Evolutionary conservation across 2,329 filamentous ascomycete genomes (phyloP).

Genomic region (Fusarium clavum): DNA sequence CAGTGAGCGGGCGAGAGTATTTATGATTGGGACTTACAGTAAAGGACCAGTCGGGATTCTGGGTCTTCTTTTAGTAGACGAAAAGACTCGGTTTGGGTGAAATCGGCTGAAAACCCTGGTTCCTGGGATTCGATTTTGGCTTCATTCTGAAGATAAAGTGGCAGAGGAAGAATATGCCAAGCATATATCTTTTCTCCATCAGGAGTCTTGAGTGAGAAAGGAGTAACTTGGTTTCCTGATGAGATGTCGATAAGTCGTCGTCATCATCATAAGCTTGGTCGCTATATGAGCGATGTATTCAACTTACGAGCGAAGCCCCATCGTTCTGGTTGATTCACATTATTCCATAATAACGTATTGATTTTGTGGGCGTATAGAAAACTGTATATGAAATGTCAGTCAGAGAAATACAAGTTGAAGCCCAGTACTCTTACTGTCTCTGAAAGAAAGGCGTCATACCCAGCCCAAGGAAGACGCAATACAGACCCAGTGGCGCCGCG

Average conservation of each 20-base stretch:
- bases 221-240: constrained; percentile 85
- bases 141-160: constrained; percentile 80
- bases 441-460: constrained; percentile 79
- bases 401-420: background rate
- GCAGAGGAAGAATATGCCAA: constrained; percentile 89
- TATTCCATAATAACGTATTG: constrained; percentile 76
- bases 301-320: constrained; percentile 85
- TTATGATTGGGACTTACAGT: constrained; percentile 60
- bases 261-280: background rate
- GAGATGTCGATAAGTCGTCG: constrained; percentile 9
- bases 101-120: constrained; percentile 62
- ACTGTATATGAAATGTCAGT: constrained; percentile 57
- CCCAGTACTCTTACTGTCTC: constrained; percentile 69
- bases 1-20: background rate
- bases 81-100: constrained; percentile 69
- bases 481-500: constrained; percentile 70
- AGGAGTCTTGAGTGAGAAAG: constrained; percentile 79
- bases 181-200: constrained; percentile 85
- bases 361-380: constrained; percentile 86
- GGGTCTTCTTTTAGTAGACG: constrained; percentile 72
- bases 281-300: background rate
- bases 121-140: constrained; percentile 65
- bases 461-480: constrained; percentile 73
- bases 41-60: constrained; percentile 71
- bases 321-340: constrained; percentile 79